Conservation (phyloP, 1,284 basidiomycete genomes). For the Agaricales sp. region DNA sequence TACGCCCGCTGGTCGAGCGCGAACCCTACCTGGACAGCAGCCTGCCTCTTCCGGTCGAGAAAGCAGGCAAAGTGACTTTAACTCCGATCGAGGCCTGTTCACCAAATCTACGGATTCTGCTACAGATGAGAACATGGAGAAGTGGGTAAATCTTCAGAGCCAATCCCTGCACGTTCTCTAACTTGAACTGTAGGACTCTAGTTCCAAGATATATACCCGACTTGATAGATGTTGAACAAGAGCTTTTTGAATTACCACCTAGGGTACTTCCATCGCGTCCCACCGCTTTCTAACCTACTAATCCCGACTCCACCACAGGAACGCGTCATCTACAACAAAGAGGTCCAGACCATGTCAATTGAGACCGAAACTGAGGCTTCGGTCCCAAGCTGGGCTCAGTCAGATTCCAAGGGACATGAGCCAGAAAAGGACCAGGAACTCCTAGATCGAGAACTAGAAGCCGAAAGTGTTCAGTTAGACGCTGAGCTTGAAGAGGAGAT, state of each 20-base stretch:
- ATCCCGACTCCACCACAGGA: constrained; percentile 35
- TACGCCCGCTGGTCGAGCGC: constrained; percentile 45
- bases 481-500: constrained; percentile 78
- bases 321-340: constrained; percentile 89
- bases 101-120: constrained; percentile 25
- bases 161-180: not conserved
- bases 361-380: constrained; percentile 38
- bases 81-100: constrained; percentile 38
- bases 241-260: constrained; percentile 83
- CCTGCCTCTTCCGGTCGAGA: constrained; percentile 44
- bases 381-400: constrained; percentile 40
- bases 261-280: constrained; percentile 38
- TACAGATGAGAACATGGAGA: constrained; percentile 59
- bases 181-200: constrained; percentile 33
- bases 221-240: constrained; percentile 78
- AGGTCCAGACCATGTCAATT: constrained; percentile 78
- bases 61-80: constrained; percentile 58
- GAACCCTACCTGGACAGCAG: constrained; percentile 24
- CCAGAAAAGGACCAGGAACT: constrained; percentile 39
- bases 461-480: constrained; percentile 70
- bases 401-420: not conserved
- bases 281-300: not conserved
- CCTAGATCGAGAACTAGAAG: constrained; percentile 72
- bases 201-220: constrained; percentile 61
- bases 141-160: constrained; percentile 28